Conservation (phyloP, 495 filamentous ascomycete genomes). For the Ramalina intermedia region DNA sequence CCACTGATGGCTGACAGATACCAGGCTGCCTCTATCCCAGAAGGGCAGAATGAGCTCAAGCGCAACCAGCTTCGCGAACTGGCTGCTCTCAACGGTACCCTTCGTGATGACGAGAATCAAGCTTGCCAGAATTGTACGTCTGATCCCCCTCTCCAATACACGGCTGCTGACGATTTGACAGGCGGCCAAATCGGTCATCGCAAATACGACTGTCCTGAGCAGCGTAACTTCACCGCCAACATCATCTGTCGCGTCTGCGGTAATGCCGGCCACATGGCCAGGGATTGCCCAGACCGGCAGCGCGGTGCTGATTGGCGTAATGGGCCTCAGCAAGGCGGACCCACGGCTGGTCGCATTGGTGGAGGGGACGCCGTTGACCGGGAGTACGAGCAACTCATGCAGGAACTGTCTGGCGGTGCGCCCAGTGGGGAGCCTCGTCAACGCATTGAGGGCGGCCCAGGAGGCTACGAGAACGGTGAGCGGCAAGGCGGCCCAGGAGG, state of each 20-base stretch:
- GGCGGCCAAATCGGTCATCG: conserved; percentile 94
- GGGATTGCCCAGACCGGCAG: conserved; percentile 86
- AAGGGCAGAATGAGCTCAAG: conserved; percentile 97
- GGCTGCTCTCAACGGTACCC: conserved; percentile 91
- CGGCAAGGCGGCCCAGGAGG: conserved; percentile 28
- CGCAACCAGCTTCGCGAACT: conserved; percentile 95
- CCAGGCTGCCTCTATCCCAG: conserved; percentile 92
- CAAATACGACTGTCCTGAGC: conserved; percentile 97
- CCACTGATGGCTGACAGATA: neutral
- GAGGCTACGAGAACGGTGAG: conserved; percentile 34
- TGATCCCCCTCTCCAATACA: neutral
- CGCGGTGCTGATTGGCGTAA: conserved; percentile 87
- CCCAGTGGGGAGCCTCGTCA: conserved; percentile 51
- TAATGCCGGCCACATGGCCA: conserved; percentile 83
- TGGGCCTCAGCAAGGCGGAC: conserved; percentile 29
- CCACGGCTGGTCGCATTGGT: conserved; percentile 51
- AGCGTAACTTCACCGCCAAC: conserved; percentile 93
- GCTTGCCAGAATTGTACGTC: conserved; percentile 92
- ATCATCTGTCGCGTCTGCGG: conserved; percentile 99
- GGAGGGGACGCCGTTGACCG: conserved; percentile 77
- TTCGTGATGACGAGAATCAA: conserved; percentile 97
- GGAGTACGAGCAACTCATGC: conserved; percentile 97
- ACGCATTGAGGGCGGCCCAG: conserved; percentile 78
- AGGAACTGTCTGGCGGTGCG: conserved; percentile 78
- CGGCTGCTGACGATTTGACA: conserved; percentile 16